Percentiles rank a stretch among this genome's conserved stretches.
These are phyloP conservation scores for Fusarium redolens DNA, from an alignment of 2,329 filamentous ascomycete genomes.

Conservation along the genomic window DNA sequence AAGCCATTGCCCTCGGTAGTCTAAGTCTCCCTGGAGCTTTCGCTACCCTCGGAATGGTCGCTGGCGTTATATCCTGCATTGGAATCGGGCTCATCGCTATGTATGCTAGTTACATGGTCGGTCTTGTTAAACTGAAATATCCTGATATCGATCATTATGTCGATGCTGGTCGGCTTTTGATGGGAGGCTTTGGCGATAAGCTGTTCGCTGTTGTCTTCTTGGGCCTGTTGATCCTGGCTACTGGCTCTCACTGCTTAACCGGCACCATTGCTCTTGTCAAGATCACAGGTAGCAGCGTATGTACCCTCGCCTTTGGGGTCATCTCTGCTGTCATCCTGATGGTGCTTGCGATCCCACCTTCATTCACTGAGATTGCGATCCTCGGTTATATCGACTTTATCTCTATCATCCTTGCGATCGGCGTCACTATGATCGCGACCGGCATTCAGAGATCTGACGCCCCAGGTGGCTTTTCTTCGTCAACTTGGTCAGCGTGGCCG, in stretches of 20 bases:
- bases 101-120: conserved; percentile 59
- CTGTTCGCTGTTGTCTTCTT: conserved; percentile 70
- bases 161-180: conserved; percentile 72
- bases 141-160: conserved; percentile 73
- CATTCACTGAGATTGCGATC: conserved; percentile 61
- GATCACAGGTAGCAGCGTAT: conserved; percentile 65
- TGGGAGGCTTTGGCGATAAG: conserved; percentile 65
- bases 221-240: conserved; percentile 74
- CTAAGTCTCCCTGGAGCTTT: conserved; percentile 63
- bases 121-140: conserved; percentile 59
- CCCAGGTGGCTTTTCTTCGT: conserved; percentile 46
- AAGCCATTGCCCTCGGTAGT: conserved; percentile 65
- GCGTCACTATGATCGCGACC: conserved; percentile 74
- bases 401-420: conserved; percentile 71
- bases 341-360: conserved; percentile 58
- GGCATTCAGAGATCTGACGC: conserved; percentile 57
- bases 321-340: conserved; percentile 59
- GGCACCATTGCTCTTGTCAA: conserved; percentile 77
- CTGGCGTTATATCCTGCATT: conserved; percentile 55
- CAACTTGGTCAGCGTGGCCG: conserved; percentile 59
- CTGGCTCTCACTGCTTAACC: conserved; percentile 76
- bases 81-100: conserved; percentile 58
- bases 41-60: conserved; percentile 65
- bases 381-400: conserved; percentile 66
- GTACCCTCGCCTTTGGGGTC: conserved; percentile 59